A percentile compares a stretch with the other conserved stretches of the same genome.
These are phyloP conservation scores for Flaveria brownii DNA, from an alignment of 129 eudicot species.

Conservation along the genomic window DNA sequence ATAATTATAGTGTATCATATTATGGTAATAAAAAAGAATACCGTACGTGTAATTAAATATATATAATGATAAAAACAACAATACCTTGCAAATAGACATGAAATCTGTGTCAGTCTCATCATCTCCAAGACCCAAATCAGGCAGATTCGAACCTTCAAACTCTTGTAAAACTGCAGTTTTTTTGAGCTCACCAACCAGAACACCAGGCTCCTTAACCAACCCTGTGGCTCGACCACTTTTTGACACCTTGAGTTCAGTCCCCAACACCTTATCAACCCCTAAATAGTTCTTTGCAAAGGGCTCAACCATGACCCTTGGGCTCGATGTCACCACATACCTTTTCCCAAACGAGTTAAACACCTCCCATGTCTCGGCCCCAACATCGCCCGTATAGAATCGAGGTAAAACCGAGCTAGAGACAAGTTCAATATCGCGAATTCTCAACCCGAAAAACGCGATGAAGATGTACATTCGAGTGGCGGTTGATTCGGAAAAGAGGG, in stretches of 20 bases:
- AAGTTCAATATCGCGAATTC: conserved; percentile 61
- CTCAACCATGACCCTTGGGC: conserved; percentile 82
- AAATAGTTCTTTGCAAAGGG: conserved; percentile 57
- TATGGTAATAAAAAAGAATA: not conserved
- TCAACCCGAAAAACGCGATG: conserved; percentile 62
- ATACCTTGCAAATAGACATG: conserved; percentile 96
- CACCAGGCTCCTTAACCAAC: conserved; percentile 64
- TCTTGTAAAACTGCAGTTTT: conserved; percentile 54
- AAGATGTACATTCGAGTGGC: conserved; percentile 53
- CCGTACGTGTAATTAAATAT: not conserved
- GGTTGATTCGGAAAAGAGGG: conserved; percentile 49
- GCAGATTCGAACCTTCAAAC: conserved; percentile 49
- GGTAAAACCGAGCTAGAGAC: conserved; percentile 82
- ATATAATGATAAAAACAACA: not conserved
- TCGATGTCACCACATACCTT: conserved; percentile 74
- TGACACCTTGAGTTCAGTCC: conserved; percentile 70
- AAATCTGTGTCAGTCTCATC: conserved; percentile 74
- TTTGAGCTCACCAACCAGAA: conserved; percentile 62
- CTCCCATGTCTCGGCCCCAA: conserved; percentile 65
- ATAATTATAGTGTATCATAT: not conserved
- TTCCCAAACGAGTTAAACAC: conserved; percentile 80
- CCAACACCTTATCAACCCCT: conserved; percentile 83
- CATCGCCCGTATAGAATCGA: conserved; percentile 73
- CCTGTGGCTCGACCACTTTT: conserved; percentile 78
- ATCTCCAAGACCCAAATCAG: conserved; percentile 87